Base-by-base conservation (phyloP, 2,329 filamentous ascomycete species). In the Fusarium solani-melongenae region DNA sequence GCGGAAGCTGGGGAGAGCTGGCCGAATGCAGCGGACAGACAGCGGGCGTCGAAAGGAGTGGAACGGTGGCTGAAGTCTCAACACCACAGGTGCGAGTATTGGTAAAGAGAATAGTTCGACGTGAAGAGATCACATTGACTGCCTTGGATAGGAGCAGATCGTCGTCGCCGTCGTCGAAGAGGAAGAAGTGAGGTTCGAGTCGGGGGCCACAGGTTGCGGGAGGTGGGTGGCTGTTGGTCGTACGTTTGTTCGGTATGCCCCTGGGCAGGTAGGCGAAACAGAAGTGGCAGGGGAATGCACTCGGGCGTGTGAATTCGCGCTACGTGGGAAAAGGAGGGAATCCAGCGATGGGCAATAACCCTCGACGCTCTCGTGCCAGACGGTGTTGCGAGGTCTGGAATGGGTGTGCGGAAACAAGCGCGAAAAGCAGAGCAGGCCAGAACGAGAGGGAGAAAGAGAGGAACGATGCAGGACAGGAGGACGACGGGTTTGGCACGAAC, bases 321-420 rank as follows among this genome's bases (percentile, higher is more conserved):
- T 73, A 66, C 49, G 17, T 62, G 53, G 55, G 62, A 56, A 70
- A 72, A 71, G 66, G 69, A 76, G 64, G 59, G 71, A 64, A 69
- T 62, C 67, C 67, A 74, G 72, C 69, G 69, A 73, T 68, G 66
- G 69, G 62, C 64, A 69, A 64, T 66, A 68, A 76, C 46, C 74
- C 73, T 74, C 78, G 69, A 74, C 70, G 75, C 74, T 79, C 71
- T 81, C 79, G 79, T 80, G 69, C 79, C 79, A 80, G 79, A 80
- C 79, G 78, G 71, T 76, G 56, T 71, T 78, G 77, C 72, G 78
- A 79, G 71, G 67, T 75, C 78, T 80, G 74, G 79, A 80, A 78
- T 80, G 76, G 70, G 66, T 67, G 65, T 67, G 65, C 61, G 62
- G 74, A 74, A 76, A 67, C 74, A 75, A 72, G 70, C 69, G 70